Conservation (phyloP, 768 basidiomycete species). For the Suillus subaureus region DNA sequence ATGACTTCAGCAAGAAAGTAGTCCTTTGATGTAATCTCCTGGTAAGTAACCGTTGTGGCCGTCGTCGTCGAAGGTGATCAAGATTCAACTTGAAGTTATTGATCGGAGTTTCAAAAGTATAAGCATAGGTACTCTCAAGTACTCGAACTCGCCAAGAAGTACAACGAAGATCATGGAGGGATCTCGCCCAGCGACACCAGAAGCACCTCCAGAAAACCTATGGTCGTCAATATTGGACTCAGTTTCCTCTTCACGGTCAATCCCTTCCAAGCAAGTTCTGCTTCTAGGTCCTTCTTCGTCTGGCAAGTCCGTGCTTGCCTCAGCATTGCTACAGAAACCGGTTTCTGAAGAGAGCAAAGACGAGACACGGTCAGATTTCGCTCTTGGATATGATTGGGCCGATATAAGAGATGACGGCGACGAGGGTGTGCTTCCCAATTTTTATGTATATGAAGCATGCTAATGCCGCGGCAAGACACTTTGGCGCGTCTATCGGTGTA, state of each 20-base stretch:
- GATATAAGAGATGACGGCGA: conserved; percentile 92
- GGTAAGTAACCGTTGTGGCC: neutral
- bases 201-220: conserved; percentile 75
- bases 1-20: conserved; percentile 30
- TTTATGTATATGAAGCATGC: conserved; percentile 5
- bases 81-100: conserved; percentile 7
- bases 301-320: conserved; percentile 76
- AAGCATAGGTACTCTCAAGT: neutral
- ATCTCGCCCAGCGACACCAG: conserved; percentile 68
- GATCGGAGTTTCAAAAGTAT: conserved; percentile 29
- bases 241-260: conserved; percentile 78
- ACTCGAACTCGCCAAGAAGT: neutral
- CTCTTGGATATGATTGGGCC: conserved; percentile 90
- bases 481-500: conserved; percentile 89
- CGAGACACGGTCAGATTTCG: conserved; percentile 71
- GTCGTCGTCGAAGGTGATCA: conserved; percentile 14
- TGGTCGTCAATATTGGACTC: conserved; percentile 94
- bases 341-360: conserved; percentile 57
- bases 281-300: conserved; percentile 78
- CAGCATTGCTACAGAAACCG: conserved; percentile 72
- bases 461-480: conserved; percentile 57
- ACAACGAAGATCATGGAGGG: conserved; percentile 33
- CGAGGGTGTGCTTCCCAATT: conserved; percentile 63
- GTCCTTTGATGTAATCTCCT: neutral
- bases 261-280: conserved; percentile 85